Base-by-base conservation (phyloP, 176 grass and related monocot genomes). In the Lolium multiflorum region DNA sequence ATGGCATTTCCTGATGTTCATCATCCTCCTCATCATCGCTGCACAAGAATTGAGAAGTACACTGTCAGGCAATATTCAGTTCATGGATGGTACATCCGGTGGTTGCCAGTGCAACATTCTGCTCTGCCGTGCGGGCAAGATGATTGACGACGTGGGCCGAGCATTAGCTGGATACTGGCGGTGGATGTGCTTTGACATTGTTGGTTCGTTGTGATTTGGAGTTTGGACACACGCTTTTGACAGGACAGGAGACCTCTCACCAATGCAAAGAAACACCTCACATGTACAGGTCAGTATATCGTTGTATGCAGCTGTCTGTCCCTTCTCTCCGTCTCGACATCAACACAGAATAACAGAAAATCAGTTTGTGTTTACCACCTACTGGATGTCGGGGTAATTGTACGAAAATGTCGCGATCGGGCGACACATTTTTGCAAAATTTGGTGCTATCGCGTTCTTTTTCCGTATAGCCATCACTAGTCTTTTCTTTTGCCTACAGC, bases 11-110 rank as follows among this genome's bases (percentile, higher is more conserved):
- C 17, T 80, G 78, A 9, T 78, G 74, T 50, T 92, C 83, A 52
- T 84, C 59, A 13, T 75, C 76, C 77, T 91, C 84, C 22, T 89
- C 56, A 0, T 81, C 63, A 0, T 84, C 93, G 54, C 96, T 98
- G 81, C 74, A 86, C 59, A 14, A 87, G 73, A 64, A 74, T 74
- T 15, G 46, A 52, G 22, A 75, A 75, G 39, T 9, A 71, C 14
- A 58, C 9, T 56, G 14, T 76, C 44, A 84, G 25, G 82, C 12
- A 39, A 15, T 9, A 17, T 14, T 66, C 74, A 65, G 10, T 55
- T 83, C 31, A 26, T 62, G 56, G 11, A 50, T 13, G 18, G 18
- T 48, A 20, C 50, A 49, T 24, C 60, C 7, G 28, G 71, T 77
- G 61, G 37, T 26, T 77, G 22, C 13, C 54, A 16, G 17, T 61